These are phyloP conservation scores for Kandelia obovata DNA, from an alignment of 345 rosid genomes.

Conservation along the genomic window DNA sequence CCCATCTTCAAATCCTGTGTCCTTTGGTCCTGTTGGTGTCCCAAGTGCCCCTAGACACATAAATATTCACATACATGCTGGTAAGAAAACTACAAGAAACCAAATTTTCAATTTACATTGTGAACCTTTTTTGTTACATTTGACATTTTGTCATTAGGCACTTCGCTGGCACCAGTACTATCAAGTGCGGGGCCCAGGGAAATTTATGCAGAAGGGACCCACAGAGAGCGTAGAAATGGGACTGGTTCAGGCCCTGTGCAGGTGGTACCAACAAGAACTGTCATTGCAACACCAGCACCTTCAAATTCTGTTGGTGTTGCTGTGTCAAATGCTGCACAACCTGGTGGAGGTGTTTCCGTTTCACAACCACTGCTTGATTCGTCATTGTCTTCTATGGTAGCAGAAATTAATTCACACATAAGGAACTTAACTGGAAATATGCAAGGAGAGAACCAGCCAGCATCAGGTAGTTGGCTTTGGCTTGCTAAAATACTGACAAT, in stretches of 20 bases:
- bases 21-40: conserved; percentile 52
- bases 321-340: conserved; percentile 27
- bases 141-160: conserved; percentile 39
- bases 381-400: conserved; percentile 33
- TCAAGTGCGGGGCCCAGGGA: conserved; percentile 51
- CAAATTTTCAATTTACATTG: not conserved
- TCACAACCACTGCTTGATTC: conserved; percentile 37
- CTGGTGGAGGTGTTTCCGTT: conserved; percentile 32
- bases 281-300: conserved; percentile 47
- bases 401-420: conserved; percentile 47
- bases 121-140: conserved; percentile 5
- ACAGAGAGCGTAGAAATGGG: conserved; percentile 44
- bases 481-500: not conserved
- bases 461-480: conserved; percentile 43
- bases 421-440: conserved; percentile 41
- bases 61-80: conserved; percentile 96
- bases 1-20: conserved; percentile 46
- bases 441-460: conserved; percentile 48
- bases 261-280: conserved; percentile 43
- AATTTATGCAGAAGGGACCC: conserved; percentile 46
- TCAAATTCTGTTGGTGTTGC: conserved; percentile 34
- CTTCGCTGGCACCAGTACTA: conserved; percentile 47
- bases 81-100: conserved; percentile 36
- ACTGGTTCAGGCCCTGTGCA: conserved; percentile 32
- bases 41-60: conserved; percentile 68